Conservation (phyloP, 2,329 filamentous ascomycete species). For the Dothideomycetidae sp. region DNA sequence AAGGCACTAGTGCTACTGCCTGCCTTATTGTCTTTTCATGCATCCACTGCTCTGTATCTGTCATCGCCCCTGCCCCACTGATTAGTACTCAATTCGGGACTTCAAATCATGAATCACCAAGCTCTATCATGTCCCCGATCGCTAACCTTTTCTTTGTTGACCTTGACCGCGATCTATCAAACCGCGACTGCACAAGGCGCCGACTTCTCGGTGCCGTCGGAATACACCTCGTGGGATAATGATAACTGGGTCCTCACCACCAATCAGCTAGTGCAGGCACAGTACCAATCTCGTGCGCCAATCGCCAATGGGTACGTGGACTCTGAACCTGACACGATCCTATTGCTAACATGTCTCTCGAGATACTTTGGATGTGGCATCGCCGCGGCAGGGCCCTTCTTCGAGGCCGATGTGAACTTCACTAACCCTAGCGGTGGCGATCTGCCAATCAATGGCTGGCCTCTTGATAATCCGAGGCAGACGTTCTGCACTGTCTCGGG, state of each 20-base stretch:
- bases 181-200: not conserved
- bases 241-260: conserved; percentile 42
- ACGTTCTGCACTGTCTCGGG: conserved; percentile 54
- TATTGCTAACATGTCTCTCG: not conserved
- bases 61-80: no score
- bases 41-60: no score
- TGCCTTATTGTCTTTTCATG: no score
- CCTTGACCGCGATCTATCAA: not conserved
- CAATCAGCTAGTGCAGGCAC: conserved; percentile 39
- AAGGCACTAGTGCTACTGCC: no score
- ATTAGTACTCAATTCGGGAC: no score
- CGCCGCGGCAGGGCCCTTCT: conserved; percentile 49
- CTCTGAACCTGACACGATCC: not conserved
- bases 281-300: conserved; percentile 46
- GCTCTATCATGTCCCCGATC: no score
- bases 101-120: no score
- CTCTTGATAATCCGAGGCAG: conserved; percentile 47
- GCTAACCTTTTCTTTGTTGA: no score
- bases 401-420: conserved; percentile 42
- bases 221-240: conserved; percentile 42
- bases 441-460: conserved; percentile 41
- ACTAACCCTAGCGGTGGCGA: conserved; percentile 35
- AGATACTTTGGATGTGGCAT: conserved; percentile 48
- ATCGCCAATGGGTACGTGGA: conserved; percentile 39
- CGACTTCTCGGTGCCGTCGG: conserved; percentile 13